Base-by-base conservation (phyloP, 495 filamentous ascomycete genomes). In the Penicillium odoratum region DNA sequence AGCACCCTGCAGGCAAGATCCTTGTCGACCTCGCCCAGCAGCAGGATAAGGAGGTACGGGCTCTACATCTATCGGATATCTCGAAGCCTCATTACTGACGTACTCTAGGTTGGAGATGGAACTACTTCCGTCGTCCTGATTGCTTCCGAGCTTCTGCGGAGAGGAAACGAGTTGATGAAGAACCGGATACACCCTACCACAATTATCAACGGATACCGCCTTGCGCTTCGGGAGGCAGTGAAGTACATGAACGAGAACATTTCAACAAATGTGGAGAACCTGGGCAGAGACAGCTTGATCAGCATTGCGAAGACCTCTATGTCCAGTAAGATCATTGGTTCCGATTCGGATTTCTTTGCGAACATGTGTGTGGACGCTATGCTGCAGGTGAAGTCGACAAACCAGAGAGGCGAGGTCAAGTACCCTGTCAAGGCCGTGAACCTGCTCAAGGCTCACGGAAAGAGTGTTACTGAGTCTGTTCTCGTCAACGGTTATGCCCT, bases 351-450 rank as follows among this genome's bases (percentile, higher is more conserved):
- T 48, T 99, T 99, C 82, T 99, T 98, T 66, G 86, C 94, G 40
- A 94, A 92, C 76, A 90, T 99, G 87, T 89, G 89, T 25, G 95
- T 98, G 52, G 93, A 98, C 74, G 94, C 93, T 56, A 97, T 99
- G 84, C 86, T 91, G 70, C 86, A 92, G 45, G 95, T 99, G 61
- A 96, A 96, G 82, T 86, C 88, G 33, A 90, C 86, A 46, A 97
- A 97, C 77, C 91, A 90, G 80, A 85, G 85, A 72, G 84, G 82
- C 72, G 94, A 99, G 71, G 74, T 84, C 65, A 99, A 98, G 77
- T 99, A 99, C 71, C 94, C 94, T 7, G 94, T 99, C 59, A 99
- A 98, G 81, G 94, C 94, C 30, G 95, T 99, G 68, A 99, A 99
- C 72, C 87, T 98, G 55, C 85, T 99, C 40, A 99, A 99, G 77